Conservation (phyloP, 2,329 filamentous ascomycete species). For the Hymenoscyphus fructigenus region DNA sequence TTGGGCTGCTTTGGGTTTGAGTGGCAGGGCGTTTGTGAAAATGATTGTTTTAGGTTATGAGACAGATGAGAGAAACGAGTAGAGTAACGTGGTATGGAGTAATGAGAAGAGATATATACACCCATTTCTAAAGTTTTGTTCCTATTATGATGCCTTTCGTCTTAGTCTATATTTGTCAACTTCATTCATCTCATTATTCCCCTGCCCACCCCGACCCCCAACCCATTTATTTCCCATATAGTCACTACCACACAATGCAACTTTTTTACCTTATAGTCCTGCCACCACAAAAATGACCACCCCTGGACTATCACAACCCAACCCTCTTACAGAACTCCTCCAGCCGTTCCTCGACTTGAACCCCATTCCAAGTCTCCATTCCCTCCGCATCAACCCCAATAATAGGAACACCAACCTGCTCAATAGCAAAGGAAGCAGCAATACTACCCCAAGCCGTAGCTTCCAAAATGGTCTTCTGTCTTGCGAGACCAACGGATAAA, state of each 20-base stretch:
- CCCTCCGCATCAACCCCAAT: slow-evolving; percentile 42
- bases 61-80: background rate
- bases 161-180: slow-evolving; percentile 3
- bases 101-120: slow-evolving; percentile 3
- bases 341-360: slow-evolving; percentile 52
- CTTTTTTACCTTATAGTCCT: too few species aligned
- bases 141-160: background rate
- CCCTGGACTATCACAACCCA: slow-evolving; percentile 2
- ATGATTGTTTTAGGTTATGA: slow-evolving; percentile 1
- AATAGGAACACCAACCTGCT: slow-evolving; percentile 82
- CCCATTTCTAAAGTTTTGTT: background rate
- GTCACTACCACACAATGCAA: too few species aligned
- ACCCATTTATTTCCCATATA: too few species aligned
- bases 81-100: background rate
- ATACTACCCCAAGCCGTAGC: slow-evolving; percentile 78
- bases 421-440: slow-evolving; percentile 88
- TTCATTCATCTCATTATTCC: background rate
- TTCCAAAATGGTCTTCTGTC: slow-evolving; percentile 61
- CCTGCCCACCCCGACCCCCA: too few species aligned
- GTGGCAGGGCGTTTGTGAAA: slow-evolving; percentile 11
- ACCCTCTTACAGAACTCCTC: slow-evolving; percentile 43
- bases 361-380: slow-evolving; percentile 62
- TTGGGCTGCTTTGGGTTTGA: background rate
- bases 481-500: slow-evolving; percentile 56
- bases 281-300: too few species aligned